Evolutionary conservation across 176 grass and related monocot genomes (phyloP), one percentile per base, ranked within the genome.

Genomic region (Poa annua): DNA sequence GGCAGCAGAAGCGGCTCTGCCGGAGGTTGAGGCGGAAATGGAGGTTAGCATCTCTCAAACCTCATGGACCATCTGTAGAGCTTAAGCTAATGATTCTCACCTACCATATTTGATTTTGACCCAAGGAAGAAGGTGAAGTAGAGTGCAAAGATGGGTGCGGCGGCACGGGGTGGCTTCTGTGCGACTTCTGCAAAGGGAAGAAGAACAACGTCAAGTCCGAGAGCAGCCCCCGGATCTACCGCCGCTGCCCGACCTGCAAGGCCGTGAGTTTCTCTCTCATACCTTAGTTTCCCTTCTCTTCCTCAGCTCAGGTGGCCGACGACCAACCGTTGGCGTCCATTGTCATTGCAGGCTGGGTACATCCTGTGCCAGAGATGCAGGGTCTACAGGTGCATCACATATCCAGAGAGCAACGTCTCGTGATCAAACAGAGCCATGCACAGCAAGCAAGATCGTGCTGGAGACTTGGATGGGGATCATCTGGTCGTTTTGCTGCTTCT

Each of bases 171-270:
- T 94, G 92, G 92, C 54, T 88, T 83, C 50, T 94, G 11, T 94
- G 92, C 76, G 85, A 81, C 74, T 92, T 92, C 77, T 92, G 92
- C 78, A 68, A 92, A 49, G 92, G 92, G 29, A 92, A 92, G 89
- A 92, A 94, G 92, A 94, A 89, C 80, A 88, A 94, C 81, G 87
- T 94, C 56, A 81, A 90, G 85, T 75, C 92, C 14, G 75, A 86
- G 64, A 69, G 49, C 68, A 94, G 47, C 80, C 71, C 71, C 47
- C 75, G 92, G 78, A 54, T 92, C 47, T 92, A 90, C 77, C 92
- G 92, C 7, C 92, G 92, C 42, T 94, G 89, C 92, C 92, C 89
- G 2, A 94, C 89, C 47, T 94, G 92, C 85, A 94, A 89, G 70
- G 89, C 89, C 24, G 92, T 94, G 67, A 77, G 92, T 85, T 85